These are phyloP conservation scores for Pseudogymnoascus destructans DNA, from an alignment of 2,329 filamentous ascomycete species.

Conservation along the genomic window DNA sequence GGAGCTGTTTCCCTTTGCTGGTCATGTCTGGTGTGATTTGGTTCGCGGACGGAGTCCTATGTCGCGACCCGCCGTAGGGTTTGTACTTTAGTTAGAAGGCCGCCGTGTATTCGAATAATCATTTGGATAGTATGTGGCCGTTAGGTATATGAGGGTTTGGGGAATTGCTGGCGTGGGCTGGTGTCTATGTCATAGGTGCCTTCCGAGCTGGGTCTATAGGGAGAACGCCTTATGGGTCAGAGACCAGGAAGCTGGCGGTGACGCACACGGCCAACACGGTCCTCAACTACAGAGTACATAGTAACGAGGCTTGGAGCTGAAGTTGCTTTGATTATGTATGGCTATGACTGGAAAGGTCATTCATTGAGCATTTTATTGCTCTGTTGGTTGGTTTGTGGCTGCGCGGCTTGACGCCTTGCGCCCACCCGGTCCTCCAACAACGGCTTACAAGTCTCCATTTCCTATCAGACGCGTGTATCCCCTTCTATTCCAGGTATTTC, in stretches of 20 bases:
- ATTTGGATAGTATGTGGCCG: conserved; percentile 6
- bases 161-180: not conserved
- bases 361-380: conserved; percentile 4
- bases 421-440: not conserved
- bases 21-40: not conserved
- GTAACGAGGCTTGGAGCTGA: not conserved
- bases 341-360: conserved; percentile 3
- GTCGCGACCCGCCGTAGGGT: conserved; percentile 2
- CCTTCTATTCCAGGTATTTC: not conserved
- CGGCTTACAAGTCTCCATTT: not conserved
- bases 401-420: conserved; percentile 1
- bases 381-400: conserved; percentile 5
- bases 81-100: conserved; percentile 2
- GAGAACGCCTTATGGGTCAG: conserved; percentile 2
- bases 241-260: not conserved
- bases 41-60: not conserved
- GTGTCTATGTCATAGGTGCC: conserved; percentile 3
- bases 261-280: not conserved
- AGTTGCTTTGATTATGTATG: conserved; percentile 1
- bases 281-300: not conserved
- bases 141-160: not conserved
- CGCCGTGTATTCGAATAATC: conserved; percentile 10
- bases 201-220: not conserved
- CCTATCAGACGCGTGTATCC: not conserved
- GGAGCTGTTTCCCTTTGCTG: conserved; percentile 41